Base-by-base conservation (phyloP, 345 rosid genomes). In the Bruguiera parviflora region DNA sequence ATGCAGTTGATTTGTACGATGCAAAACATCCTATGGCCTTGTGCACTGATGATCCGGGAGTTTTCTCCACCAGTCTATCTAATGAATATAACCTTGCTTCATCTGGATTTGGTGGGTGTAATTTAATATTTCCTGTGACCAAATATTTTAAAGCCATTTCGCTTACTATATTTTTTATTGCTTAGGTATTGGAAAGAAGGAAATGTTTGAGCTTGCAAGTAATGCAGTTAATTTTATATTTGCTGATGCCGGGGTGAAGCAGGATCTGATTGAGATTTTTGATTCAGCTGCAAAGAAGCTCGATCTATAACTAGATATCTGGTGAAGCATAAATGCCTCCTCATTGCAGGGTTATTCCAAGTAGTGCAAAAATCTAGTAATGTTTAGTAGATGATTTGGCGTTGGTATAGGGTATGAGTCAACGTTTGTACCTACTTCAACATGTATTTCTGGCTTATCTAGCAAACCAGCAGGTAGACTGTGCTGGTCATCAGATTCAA, bases 1-100 rank as follows among this genome's bases (percentile, higher is more conserved):
- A 27, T 77, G 73, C 70, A 95, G 99, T 64, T 86, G 84, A 90
- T 83, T 80, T 95, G 8, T 87, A 88, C 77, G 75, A 62, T 3
- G 82, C 84, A 60, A 84, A 85, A 15, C 99, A 95, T 80, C 99
- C 98, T 51, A 27, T 89, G 79, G 67, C 76, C 55, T 68, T 92
- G 69, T 92, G 99, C 80, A 95, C 99, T 0, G 99, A 95, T 68
- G 99, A 95, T 69, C 52, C 86, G 0, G 98, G 99, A 27, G 91
- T 92, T 61, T 95, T 95, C 68, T 85, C 98, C 27, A 95, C 99
- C 25, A 88, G 80, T 47, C 88, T 92, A 71, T 83, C 87, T 1
- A 72, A 80, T 46, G 98, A 95, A 81, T 95, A 88, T 75, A 37
- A 69, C 61, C 82, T 90, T 7, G 96, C 99, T 21, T 79, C 97